phyloP scores from a whole-genome alignment of 1,139 yeast genomes.

The Suhomyces panamericanus region DNA sequence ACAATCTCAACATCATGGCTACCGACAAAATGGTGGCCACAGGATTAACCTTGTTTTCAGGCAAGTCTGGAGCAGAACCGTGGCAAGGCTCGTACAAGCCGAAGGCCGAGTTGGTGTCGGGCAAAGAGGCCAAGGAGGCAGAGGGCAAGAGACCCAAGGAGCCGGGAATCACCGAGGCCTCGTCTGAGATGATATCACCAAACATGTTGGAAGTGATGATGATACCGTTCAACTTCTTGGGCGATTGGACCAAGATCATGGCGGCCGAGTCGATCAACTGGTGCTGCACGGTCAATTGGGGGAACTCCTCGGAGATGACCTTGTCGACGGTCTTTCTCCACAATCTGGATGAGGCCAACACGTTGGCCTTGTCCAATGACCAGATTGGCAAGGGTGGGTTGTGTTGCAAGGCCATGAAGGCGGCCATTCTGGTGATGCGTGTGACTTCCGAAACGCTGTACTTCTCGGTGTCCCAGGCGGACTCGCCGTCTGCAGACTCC shows the following conservation, averaged over 20 bases:
- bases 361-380: constrained; percentile 97
- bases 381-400: constrained; percentile 92
- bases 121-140: constrained; percentile 92
- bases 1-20: constrained; percentile 94
- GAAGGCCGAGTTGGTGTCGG: constrained; percentile 89
- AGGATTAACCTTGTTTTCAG: constrained; percentile 86
- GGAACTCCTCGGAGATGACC: constrained; percentile 84
- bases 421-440: constrained; percentile 97
- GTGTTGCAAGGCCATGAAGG: constrained; percentile 89
- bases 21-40: constrained; percentile 91
- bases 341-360: constrained; percentile 89
- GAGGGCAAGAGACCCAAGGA: constrained; percentile 94
- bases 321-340: constrained; percentile 94
- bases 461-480: constrained; percentile 92
- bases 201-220: constrained; percentile 94
- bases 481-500: constrained; percentile 59
- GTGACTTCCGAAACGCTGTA: constrained; percentile 89
- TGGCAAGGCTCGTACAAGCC: constrained; percentile 98
- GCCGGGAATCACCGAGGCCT: constrained; percentile 97
- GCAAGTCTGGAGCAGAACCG: constrained; percentile 96
- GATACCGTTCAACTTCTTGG: constrained; percentile 87
- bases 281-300: constrained; percentile 79
- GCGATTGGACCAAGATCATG: constrained; percentile 90
- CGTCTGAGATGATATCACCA: constrained; percentile 97
- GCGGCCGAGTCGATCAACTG: constrained; percentile 98